A percentile compares a stretch with the other conserved stretches of the same genome.
Conservation (phyloP, 1,139 yeast genomes). For the Saccharomyces hybrid region DNA sequence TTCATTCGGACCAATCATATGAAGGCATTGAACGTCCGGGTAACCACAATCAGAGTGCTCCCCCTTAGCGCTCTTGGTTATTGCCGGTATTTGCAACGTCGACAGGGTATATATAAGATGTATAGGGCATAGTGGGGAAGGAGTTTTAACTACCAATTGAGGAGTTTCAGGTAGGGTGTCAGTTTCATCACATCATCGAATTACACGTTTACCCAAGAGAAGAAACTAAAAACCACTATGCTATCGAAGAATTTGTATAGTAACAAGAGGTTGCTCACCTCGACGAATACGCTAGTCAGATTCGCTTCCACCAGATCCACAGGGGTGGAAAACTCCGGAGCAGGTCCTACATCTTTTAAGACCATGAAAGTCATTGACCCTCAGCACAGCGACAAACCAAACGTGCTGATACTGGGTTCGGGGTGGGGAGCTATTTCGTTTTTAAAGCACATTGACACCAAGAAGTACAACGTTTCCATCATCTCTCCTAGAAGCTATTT, state of each 20-base stretch:
- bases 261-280: not conserved
- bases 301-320: slow-evolving; percentile 3
- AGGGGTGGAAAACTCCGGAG: slow-evolving; percentile 14
- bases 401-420: slow-evolving; percentile 71
- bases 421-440: slow-evolving; percentile 93
- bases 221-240: not conserved
- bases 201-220: not conserved
- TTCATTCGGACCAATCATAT: not conserved
- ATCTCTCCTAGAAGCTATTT: slow-evolving; percentile 93
- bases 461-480: slow-evolving; percentile 80
- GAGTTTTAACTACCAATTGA: not conserved
- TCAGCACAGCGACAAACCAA: slow-evolving; percentile 31
- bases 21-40: not conserved
- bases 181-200: not conserved
- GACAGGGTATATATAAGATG: not conserved
- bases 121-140: not conserved
- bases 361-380: slow-evolving; percentile 34
- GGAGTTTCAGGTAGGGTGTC: not conserved
- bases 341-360: slow-evolving; percentile 37
- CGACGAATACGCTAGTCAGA: not conserved
- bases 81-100: not conserved
- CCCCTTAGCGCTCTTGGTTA: not conserved
- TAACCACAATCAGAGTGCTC: not conserved
- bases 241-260: not conserved
- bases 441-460: slow-evolving; percentile 78